A percentile compares a stretch with the other conserved stretches of the same genome.
phyloP scores from a whole-genome alignment of 139 green algal genomes.

The Chlorella sp. region DNA sequence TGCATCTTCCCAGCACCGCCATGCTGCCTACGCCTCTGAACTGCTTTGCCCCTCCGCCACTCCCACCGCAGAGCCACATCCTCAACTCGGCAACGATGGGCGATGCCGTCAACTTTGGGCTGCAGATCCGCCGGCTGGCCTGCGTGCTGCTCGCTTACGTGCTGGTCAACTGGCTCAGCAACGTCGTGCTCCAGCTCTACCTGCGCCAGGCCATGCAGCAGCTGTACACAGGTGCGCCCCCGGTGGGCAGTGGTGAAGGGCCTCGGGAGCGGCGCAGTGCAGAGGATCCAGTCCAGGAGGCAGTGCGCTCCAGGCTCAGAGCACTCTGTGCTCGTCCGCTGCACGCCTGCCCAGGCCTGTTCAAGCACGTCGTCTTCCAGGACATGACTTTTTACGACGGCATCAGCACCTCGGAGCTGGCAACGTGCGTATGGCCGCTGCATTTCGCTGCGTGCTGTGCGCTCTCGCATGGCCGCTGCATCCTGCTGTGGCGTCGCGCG shows the following conservation, averaged over 20 bases:
- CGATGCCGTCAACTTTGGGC: not conserved
- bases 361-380: constrained; percentile 32
- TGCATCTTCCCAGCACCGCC: too few relatives aligned
- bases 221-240: constrained; percentile 21
- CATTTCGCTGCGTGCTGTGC: too few relatives aligned
- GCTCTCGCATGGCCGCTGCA: too few relatives aligned
- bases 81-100: not conserved
- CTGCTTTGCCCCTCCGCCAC: too few relatives aligned
- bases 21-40: too few relatives aligned
- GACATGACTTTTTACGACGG: constrained; percentile 37
- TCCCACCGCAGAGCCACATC: not conserved
- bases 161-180: not conserved
- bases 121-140: not conserved
- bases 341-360: not conserved
- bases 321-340: too few relatives aligned
- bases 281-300: too few relatives aligned
- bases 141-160: not conserved
- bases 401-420: constrained; percentile 37
- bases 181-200: constrained; percentile 29
- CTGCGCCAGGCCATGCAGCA: constrained; percentile 21
- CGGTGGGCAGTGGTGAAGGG: too few relatives aligned
- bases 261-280: too few relatives aligned
- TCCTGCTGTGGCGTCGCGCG: too few relatives aligned
- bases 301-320: too few relatives aligned
- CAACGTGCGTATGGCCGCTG: not conserved